Conservation (phyloP, 192 early-diverging fungal species). For the Coemansia brasiliensis region DNA sequence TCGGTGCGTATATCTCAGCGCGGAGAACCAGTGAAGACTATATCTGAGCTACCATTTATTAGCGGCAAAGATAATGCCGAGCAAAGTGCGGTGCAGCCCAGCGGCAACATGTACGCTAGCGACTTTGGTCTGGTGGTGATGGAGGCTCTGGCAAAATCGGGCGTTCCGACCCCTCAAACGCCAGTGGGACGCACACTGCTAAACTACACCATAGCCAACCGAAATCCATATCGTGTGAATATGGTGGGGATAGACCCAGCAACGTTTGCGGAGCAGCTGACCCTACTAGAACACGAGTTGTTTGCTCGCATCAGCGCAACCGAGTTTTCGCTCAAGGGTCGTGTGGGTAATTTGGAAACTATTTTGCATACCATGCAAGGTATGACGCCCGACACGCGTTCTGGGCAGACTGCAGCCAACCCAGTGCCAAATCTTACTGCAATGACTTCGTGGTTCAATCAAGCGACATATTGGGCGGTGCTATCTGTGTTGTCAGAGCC, state of each 20-base stretch:
- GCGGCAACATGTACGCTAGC: constrained; percentile 54
- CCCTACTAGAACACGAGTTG: constrained; percentile 69
- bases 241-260: constrained; percentile 59
- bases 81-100: constrained; percentile 21
- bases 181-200: constrained; percentile 45
- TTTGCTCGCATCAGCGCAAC: constrained; percentile 65
- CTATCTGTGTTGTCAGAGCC: constrained; percentile 48
- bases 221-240: constrained; percentile 50
- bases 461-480: constrained; percentile 57
- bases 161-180: constrained; percentile 54
- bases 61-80: constrained; percentile 12
- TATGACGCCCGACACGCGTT: constrained; percentile 23
- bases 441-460: constrained; percentile 58
- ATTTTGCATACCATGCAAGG: constrained; percentile 54
- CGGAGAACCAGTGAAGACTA: background rate
- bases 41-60: constrained; percentile 2
- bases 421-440: constrained; percentile 51
- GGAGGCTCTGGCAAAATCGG: constrained; percentile 54
- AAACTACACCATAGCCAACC: constrained; percentile 51
- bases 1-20: constrained; percentile 35
- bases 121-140: constrained; percentile 54
- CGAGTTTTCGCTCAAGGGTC: constrained; percentile 63
- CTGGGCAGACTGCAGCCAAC: constrained; percentile 17
- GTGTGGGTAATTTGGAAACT: constrained; percentile 49
- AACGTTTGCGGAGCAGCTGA: constrained; percentile 71